Conservation (phyloP, 768 basidiomycete species). For the Infundibulicybe gibba region DNA sequence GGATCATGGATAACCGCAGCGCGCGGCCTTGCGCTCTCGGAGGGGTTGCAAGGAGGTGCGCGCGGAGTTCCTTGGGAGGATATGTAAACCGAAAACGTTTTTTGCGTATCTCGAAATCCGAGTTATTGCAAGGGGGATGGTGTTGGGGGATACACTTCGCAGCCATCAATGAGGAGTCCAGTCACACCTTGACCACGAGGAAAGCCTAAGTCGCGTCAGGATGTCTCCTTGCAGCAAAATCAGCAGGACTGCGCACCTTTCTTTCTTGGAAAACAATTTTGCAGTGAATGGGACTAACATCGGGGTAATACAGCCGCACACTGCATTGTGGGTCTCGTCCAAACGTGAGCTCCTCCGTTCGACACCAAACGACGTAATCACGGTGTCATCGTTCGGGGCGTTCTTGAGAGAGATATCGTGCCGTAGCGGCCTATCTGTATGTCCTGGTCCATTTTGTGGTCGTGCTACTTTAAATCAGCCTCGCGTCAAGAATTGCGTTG, state of each 20-base stretch:
- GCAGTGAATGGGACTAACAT: slow-evolving; percentile 61
- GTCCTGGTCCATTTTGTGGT: too few species aligned
- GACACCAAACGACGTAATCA: slow-evolving; percentile 68
- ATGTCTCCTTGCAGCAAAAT: background rate
- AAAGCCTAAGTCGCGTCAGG: slow-evolving; percentile 48
- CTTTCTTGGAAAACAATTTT: slow-evolving; percentile 65
- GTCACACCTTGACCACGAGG: slow-evolving; percentile 55
- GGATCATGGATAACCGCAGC: slow-evolving; percentile 73
- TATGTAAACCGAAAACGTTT: slow-evolving; percentile 74
- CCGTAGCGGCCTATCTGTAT: slow-evolving; percentile 61
- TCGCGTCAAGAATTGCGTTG: too few species aligned
- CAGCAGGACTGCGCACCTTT: slow-evolving; percentile 37
- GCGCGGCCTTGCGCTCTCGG: slow-evolving; percentile 34
- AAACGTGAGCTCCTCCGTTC: slow-evolving; percentile 66
- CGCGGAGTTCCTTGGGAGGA: slow-evolving; percentile 69
- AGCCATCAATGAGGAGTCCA: slow-evolving; percentile 62
- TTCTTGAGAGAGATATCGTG: slow-evolving; percentile 58
- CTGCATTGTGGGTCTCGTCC: slow-evolving; percentile 63
- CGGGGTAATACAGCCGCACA: slow-evolving; percentile 66
- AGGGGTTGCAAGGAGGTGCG: slow-evolving; percentile 44
- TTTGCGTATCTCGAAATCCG: slow-evolving; percentile 62
- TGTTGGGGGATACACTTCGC: slow-evolving; percentile 54
- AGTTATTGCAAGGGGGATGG: slow-evolving; percentile 68
- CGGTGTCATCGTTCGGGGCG: slow-evolving; percentile 30
- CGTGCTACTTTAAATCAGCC: too few species aligned